A percentile compares a stretch with the other conserved stretches of the same genome.
phyloP scores from a whole-genome alignment of 2,329 filamentous ascomycete genomes.

The Dactylellina drechsleri region DNA sequence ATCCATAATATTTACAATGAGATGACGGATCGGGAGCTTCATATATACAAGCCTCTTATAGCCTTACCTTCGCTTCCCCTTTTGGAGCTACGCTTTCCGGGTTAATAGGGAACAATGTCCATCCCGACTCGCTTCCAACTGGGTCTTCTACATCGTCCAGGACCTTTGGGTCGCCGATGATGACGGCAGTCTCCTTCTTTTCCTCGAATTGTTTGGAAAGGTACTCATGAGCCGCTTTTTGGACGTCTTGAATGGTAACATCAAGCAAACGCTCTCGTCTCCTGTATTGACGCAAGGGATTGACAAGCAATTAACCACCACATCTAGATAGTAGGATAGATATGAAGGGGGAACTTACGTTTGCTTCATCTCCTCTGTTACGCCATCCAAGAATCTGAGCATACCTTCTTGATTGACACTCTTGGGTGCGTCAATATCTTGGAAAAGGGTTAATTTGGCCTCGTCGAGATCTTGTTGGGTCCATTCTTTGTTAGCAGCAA shows the following conservation, averaged over 20 bases:
- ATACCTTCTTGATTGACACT: conserved; percentile 90
- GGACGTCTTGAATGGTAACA: conserved; percentile 82
- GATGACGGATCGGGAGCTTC: conserved; percentile 10
- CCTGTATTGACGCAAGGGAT: conserved; percentile 59
- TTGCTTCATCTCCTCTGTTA: conserved; percentile 91
- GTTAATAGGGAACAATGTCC: conserved; percentile 81
- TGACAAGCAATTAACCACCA: conserved; percentile 25
- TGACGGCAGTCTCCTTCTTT: conserved; percentile 69
- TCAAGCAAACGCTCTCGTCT: conserved; percentile 86
- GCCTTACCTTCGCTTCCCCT: conserved; percentile 33
- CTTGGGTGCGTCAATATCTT: conserved; percentile 86
- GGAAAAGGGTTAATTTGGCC: conserved; percentile 94
- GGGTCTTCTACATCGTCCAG: conserved; percentile 67
- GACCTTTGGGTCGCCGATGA: conserved; percentile 83
- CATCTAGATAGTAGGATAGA: neutral
- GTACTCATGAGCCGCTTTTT: conserved; percentile 81
- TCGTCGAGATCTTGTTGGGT: conserved; percentile 87
- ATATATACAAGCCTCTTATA: conserved; percentile 37
- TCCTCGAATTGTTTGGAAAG: conserved; percentile 74
- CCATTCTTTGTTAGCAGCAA: conserved; percentile 85
- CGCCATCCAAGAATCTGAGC: conserved; percentile 81
- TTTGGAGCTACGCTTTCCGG: conserved; percentile 61
- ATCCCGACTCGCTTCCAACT: conserved; percentile 66
- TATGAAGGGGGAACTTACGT: conserved; percentile 49
- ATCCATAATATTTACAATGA: conserved; percentile 42